Evolutionary conservation across 2,329 filamentous ascomycete genomes (phyloP).

Genomic region (Cercospora janseana): DNA sequence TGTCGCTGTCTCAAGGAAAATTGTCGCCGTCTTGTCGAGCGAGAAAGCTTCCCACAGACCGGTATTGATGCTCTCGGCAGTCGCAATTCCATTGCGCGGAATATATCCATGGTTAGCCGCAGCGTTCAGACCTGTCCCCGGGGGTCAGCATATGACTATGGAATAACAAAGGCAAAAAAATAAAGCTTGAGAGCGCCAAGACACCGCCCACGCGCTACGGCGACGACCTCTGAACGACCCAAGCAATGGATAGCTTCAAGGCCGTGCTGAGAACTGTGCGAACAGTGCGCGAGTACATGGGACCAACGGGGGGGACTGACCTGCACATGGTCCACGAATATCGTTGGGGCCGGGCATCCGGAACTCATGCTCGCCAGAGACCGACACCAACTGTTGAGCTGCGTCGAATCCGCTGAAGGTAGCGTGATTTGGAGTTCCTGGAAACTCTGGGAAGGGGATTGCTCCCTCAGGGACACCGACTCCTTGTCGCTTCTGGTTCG

Average conservation of each 20-base stretch:
- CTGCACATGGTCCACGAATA: conserved; percentile 34
- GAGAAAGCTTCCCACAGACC: conserved; percentile 22
- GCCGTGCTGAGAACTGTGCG: too few relatives aligned
- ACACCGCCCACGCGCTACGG: too few relatives aligned
- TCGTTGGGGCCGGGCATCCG: conserved; percentile 20
- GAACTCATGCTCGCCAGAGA: conserved; percentile 31
- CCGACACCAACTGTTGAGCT: conserved; percentile 29
- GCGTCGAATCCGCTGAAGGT: conserved; percentile 32
- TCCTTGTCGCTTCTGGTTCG: conserved; percentile 19
- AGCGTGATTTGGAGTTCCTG: conserved; percentile 26
- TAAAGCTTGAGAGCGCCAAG: too few relatives aligned
- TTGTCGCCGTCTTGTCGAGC: conserved; percentile 26
- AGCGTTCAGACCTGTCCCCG: conserved; percentile 17
- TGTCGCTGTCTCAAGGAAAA: conserved; percentile 30
- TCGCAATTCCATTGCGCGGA: conserved; percentile 25
- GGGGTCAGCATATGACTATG: not conserved
- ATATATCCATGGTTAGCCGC: conserved; percentile 34
- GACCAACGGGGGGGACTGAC: too few relatives aligned
- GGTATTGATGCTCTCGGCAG: conserved; percentile 27
- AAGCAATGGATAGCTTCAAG: too few relatives aligned
- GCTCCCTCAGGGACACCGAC: conserved; percentile 18
- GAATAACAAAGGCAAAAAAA: too few relatives aligned
- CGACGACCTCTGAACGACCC: too few relatives aligned
- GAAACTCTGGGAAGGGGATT: conserved; percentile 27
- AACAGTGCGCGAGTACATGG: too few relatives aligned